Evolutionary conservation across 441 rosid genomes (phyloP).

Genomic region (Cnidoscolus chayamansa): DNA sequence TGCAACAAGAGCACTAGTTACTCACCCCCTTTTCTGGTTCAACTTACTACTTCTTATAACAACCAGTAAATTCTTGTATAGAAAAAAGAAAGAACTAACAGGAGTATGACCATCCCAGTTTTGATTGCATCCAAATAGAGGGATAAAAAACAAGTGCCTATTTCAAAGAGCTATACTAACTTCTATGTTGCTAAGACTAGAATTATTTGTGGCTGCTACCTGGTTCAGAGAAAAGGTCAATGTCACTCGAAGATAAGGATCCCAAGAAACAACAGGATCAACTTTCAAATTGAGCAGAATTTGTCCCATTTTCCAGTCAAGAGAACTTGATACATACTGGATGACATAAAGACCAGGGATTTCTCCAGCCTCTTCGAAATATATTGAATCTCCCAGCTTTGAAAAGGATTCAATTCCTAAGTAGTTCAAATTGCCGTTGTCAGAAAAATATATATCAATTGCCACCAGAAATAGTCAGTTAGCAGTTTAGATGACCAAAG

Average conservation of each 20-base stretch:
- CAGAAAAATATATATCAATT: background rate
- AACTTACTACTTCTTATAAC: background rate
- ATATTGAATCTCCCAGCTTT: slow-evolving; percentile 93
- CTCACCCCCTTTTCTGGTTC: background rate
- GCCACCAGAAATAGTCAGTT: background rate
- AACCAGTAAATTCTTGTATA: background rate
- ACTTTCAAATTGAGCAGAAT: slow-evolving; percentile 57
- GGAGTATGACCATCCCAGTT: background rate
- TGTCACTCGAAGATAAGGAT: slow-evolving; percentile 61
- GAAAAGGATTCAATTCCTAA: slow-evolving; percentile 88
- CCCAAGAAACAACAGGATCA: slow-evolving; percentile 61
- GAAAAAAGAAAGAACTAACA: background rate
- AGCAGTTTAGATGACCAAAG: background rate
- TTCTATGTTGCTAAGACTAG: background rate
- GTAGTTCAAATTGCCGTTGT: background rate
- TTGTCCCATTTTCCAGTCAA: slow-evolving; percentile 70
- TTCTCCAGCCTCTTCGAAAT: slow-evolving; percentile 73
- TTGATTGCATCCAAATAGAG: background rate
- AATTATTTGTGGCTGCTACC: slow-evolving; percentile 33
- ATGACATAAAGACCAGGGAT: slow-evolving; percentile 68
- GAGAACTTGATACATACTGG: slow-evolving; percentile 77
- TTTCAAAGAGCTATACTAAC: background rate
- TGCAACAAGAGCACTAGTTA: background rate
- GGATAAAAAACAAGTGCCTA: background rate
- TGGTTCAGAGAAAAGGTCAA: slow-evolving; percentile 44